Base-by-base conservation (phyloP, 176 grass and related monocot genomes). In the Eleusine indica region DNA sequence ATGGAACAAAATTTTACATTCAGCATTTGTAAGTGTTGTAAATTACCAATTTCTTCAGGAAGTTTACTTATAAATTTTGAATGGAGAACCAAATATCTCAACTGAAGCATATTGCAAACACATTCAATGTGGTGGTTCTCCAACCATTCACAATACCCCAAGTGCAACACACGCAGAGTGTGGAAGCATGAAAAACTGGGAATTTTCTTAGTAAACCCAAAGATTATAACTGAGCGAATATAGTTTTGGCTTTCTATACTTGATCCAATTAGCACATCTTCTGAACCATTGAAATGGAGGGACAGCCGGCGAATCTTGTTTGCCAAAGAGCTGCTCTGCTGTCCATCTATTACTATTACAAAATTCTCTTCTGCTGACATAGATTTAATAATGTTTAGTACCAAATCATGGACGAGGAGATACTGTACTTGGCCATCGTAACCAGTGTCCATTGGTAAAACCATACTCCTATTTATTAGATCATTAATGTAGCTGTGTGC, bases 401-500 rank as follows among this genome's bases (percentile, higher is more conserved):
- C 83, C 53, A 79, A 8, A 28, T 79, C 76, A 32, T 79, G 76
- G 7, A 79, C 43, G 48, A 51, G 58, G 43, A 16, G 17, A 9
- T 1, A 22, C 57, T 22, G 6, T 3, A 10, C 4, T 69, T 6
- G 14, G 13, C 44, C 68, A 73, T 54, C 42, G 8, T 73, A 7
- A 0, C 0, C 0, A 65, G 51, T 39, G 2, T 47, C 0, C 1
- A 53, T 0, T 11, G 68, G 56, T n/a, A 53, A 18, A 1, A 86
- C 71, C 84, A 86, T 53, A 32, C 70, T 80, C 72, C 84, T 86
- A 1, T 80, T 86, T 0, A 66, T 41, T 54, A 86, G 84, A 8
- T 73, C 76, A 1, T 73, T 73, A 0, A 66, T 21, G 7, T 71
- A 79, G 9, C 35, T 65, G 0, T 86, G 1, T 15, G 56, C 84